These are phyloP conservation scores for Kodamaea nitidulidarum DNA, from an alignment of 805 yeast species.

Conservation along the genomic window DNA sequence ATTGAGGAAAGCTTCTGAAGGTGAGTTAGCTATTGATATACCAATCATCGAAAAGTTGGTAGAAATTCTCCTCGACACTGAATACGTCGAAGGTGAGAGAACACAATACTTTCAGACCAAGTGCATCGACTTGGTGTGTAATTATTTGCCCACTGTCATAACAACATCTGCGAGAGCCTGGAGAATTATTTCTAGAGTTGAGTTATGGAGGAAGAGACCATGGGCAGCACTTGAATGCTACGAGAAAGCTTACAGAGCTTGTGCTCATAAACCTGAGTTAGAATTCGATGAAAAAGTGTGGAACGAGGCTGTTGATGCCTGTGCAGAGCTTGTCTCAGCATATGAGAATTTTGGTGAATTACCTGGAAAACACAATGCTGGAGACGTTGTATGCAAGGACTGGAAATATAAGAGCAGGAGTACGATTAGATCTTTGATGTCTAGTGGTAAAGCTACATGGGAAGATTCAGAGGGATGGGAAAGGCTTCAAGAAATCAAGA, in stretches of 20 bases:
- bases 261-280: conserved; percentile 60
- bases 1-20: conserved; percentile 49
- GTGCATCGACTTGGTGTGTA: conserved; percentile 69
- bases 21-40: conserved; percentile 67
- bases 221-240: conserved; percentile 84
- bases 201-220: conserved; percentile 80
- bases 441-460: conserved; percentile 78
- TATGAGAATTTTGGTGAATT: conserved; percentile 84
- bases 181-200: conserved; percentile 81
- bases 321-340: conserved; percentile 76
- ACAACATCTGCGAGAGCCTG: conserved; percentile 68
- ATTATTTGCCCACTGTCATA: conserved; percentile 61
- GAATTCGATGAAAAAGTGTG: conserved; percentile 59
- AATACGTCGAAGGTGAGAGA: conserved; percentile 38
- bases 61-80: conserved; percentile 54
- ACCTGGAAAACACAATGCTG: conserved; percentile 76
- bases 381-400: conserved; percentile 81
- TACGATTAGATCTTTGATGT: conserved; percentile 66
- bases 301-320: conserved; percentile 75
- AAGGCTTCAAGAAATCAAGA: conserved; percentile 50
- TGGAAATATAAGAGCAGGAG: conserved; percentile 85
- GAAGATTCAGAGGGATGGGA: conserved; percentile 78
- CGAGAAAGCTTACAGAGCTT: conserved; percentile 81
- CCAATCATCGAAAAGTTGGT: conserved; percentile 72
- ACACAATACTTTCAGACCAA: conserved; percentile 61